Evolutionary conservation across 2,329 filamentous ascomycete species (phyloP).

Genomic region (Fusarium multiceps): DNA sequence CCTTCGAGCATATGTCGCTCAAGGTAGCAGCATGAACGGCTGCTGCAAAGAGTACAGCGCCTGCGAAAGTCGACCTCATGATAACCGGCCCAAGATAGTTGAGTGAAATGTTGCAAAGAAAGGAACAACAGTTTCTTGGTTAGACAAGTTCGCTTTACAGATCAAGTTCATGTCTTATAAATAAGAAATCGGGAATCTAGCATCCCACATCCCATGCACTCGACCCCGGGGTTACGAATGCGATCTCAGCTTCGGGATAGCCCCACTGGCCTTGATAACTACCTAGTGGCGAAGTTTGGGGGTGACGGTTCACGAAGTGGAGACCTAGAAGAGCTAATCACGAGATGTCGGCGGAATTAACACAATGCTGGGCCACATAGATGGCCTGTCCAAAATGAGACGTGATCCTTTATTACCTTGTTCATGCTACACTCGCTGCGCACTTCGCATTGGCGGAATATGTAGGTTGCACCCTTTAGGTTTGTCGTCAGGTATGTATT

Average conservation of each 20-base stretch:
- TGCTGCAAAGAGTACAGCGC: not conserved
- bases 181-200: not conserved
- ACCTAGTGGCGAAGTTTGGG: not conserved
- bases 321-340: not conserved
- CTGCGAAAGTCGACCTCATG: not conserved
- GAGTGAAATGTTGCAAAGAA: not conserved
- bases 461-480: not conserved
- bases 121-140: not conserved
- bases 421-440: not conserved
- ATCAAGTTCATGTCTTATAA: not conserved
- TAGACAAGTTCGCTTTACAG: not conserved
- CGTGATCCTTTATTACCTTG: not conserved
- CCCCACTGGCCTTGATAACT: not conserved
- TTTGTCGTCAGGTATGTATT: constrained; percentile 8
- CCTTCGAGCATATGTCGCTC: constrained; percentile 8
- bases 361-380: not conserved
- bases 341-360: not conserved
- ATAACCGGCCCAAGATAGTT: not conserved
- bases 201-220: not conserved
- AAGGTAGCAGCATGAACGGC: not conserved
- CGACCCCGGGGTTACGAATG: not conserved
- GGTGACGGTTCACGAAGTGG: not conserved
- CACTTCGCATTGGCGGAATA: constrained; percentile 15
- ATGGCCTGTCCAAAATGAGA: not conserved
- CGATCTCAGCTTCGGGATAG: not conserved